Evolutionary conservation across 768 basidiomycete species (phyloP).

Genomic region (Pleurotus tuoliensis): DNA sequence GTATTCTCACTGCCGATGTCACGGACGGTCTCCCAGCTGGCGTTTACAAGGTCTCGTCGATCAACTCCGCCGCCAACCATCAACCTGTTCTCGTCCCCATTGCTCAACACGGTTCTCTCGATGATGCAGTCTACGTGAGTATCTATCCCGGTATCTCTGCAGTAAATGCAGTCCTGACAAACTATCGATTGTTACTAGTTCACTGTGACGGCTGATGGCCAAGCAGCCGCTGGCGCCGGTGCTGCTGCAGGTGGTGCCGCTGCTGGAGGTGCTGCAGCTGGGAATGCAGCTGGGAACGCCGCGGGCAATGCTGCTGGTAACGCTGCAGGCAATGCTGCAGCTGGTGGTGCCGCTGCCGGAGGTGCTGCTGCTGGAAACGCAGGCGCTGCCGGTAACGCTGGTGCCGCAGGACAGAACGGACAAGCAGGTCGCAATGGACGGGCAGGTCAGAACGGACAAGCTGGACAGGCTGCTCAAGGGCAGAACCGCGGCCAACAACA

Average conservation of each 20-base stretch:
- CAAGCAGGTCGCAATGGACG: background rate
- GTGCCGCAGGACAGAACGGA: background rate
- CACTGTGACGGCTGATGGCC: slow-evolving; percentile 17
- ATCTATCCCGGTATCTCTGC: background rate
- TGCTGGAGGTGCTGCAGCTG: slow-evolving; percentile 11
- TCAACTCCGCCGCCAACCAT: slow-evolving; percentile 47
- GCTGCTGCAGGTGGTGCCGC: background rate
- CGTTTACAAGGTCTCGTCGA: slow-evolving; percentile 41
- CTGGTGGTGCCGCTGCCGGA: slow-evolving; percentile 18
- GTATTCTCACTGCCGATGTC: slow-evolving; percentile 43
- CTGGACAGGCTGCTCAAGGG: background rate
- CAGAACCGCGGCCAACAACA: background rate
- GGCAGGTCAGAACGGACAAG: background rate
- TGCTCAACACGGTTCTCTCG: slow-evolving; percentile 37
- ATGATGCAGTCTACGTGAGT: slow-evolving; percentile 33
- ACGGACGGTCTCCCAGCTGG: slow-evolving; percentile 52
- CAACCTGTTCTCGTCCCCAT: slow-evolving; percentile 33
- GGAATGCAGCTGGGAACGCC: slow-evolving; percentile 10
- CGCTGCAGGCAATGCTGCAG: slow-evolving; percentile 21
- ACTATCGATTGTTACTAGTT: slow-evolving; percentile 12
- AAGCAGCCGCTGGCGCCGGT: slow-evolving; percentile 2
- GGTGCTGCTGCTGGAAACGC: slow-evolving; percentile 29
- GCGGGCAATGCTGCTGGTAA: slow-evolving; percentile 15
- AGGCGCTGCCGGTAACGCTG: background rate
- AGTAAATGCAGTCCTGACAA: too few relatives aligned